Evolutionary conservation across 352 stramenopile species (phyloP), one percentile per base, ranked within the genome.

Genomic region (Pythium rishiriense): DNA sequence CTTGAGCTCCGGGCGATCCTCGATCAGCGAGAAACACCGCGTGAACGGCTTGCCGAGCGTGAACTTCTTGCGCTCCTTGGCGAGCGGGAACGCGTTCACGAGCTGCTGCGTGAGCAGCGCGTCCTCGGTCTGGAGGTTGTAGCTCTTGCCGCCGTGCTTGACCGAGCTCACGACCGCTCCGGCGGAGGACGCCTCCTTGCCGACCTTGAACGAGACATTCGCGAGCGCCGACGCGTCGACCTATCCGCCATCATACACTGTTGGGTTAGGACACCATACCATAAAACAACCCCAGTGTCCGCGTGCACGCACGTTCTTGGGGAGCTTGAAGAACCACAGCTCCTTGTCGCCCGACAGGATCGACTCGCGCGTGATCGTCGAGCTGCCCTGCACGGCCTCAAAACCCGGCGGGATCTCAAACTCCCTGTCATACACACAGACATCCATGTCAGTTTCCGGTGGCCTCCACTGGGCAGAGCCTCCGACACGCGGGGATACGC

Each of bases 241-340:
- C 84, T 93, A 37, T 17, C 24, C 31, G 37, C n/a, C 12, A 39
- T 39, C 33, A 9, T 14, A 39, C 3, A 9, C 33, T 11, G 11
- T 39, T 39, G 1, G 4, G 33, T 39, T 39, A 39, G 33, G n/a
- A n/a, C n/a, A n/a, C n/a, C n/a, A n/a, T n/a, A n/a, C n/a, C n/a
- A n/a, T n/a, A n/a, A n/a, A n/a, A n/a, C n/a, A n/a, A n/a, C n/a
- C n/a, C n/a, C n/a, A n/a, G n/a, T n/a, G n/a, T n/a, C n/a, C n/a
- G n/a, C n/a, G n/a, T n/a, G 0, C 0, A 87, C 84, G 51, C 76
- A 93, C 84, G 55, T 88, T 68, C 68, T 91, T 93, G 37, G 84
- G 84, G 24, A 93, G 78, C 69, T 90, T 91, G 60, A 93, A 91
- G 58, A 93, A 88, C 84, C 84, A 93, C n/a, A 93, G 77, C 62